phyloP scores from a whole-genome alignment of 2,329 filamentous ascomycete genomes.

The Pseudonectria buxi region DNA sequence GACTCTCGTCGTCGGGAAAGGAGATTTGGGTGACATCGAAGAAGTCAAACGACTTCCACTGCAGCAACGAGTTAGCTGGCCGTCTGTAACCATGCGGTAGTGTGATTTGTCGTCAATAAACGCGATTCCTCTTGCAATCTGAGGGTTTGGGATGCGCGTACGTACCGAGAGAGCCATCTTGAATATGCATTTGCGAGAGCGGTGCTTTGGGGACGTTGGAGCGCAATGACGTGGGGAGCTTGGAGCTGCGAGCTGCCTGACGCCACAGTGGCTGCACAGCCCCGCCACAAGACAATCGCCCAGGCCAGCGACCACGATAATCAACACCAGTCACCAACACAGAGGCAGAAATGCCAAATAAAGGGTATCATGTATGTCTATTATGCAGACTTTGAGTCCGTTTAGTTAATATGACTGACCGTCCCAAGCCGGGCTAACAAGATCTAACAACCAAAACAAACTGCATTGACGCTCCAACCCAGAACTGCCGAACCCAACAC shows the following conservation, averaged over 20 bases:
- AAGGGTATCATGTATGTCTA: constrained; percentile 26
- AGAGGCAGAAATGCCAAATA: constrained; percentile 2
- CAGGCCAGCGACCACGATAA: constrained; percentile 2
- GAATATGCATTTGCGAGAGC: constrained; percentile 18
- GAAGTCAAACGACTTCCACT: constrained; percentile 99
- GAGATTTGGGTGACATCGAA: constrained; percentile 88
- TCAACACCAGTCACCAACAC: not conserved
- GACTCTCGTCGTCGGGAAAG: constrained; percentile 71
- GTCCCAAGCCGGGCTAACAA: constrained; percentile 6
- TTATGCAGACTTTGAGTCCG: constrained; percentile 15
- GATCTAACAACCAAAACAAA: constrained; percentile 6
- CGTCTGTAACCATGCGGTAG: not conserved
- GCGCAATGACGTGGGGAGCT: constrained; percentile 27
- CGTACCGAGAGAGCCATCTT: constrained; percentile 31
- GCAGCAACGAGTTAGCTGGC: constrained; percentile 7
- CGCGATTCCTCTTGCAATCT: too few species aligned
- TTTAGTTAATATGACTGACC: constrained; percentile 10
- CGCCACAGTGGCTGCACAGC: constrained; percentile 21
- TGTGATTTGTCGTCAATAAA: not conserved
- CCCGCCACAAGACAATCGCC: constrained; percentile 5
- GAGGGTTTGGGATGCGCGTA: constrained; percentile 1
- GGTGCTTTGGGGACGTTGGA: constrained; percentile 13
- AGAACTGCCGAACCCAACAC: constrained; percentile 1
- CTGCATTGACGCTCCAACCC: not conserved
- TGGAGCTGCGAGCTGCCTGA: constrained; percentile 16